Evolutionary conservation across 2,329 filamentous ascomycete species (phyloP), one percentile per base, ranked within the genome.

Genomic region (Trichophyton benhamiae): DNA sequence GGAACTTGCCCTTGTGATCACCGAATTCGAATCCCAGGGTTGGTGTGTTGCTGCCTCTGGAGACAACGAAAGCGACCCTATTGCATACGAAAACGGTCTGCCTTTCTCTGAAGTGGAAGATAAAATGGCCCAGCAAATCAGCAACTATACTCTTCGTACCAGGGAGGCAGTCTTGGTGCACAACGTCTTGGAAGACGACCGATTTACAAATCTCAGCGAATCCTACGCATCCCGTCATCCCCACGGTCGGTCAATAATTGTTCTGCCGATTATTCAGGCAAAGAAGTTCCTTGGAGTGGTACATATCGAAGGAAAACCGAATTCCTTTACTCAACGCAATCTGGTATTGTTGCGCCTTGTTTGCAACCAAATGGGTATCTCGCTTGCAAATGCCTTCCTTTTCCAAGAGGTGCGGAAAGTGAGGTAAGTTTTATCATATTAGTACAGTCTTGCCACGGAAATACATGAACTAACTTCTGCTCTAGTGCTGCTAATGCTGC

Each of bases 291-390:
- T 86, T 41, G 84, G 84, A 2, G 79, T 82, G 6, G 81, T 86
- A 20, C 83, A 85, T 65, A 78, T 85, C 25, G 83, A 87, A 71
- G 77, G 83, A 13, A 81, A 83, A 17, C 82, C 83, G 0, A 83
- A 85, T 64, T 83, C 81, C 1, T 86, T 87, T 66, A 86, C 83
- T 0, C 82, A 86, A 67, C 78, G 83, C 3, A 80, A 80, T 62
- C 72, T 77, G 61, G 75, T 77, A 42, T 76, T 80, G 1, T 71
- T 80, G 25, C 78, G 78, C 64, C 72, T 87, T 44, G 76, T 87
- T 3, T 84, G 83, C 66, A 85, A 85, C 62, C 84, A 86, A 67
- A 82, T 87, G 22, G 81, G 71, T 11, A 86, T 86, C 42, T 86
- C 83, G 0, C 75, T 87, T 20, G 82, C 83, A 15, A 87, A 87